Base-by-base conservation (phyloP, 345 rosid genomes). In the Salix exigua region DNA sequence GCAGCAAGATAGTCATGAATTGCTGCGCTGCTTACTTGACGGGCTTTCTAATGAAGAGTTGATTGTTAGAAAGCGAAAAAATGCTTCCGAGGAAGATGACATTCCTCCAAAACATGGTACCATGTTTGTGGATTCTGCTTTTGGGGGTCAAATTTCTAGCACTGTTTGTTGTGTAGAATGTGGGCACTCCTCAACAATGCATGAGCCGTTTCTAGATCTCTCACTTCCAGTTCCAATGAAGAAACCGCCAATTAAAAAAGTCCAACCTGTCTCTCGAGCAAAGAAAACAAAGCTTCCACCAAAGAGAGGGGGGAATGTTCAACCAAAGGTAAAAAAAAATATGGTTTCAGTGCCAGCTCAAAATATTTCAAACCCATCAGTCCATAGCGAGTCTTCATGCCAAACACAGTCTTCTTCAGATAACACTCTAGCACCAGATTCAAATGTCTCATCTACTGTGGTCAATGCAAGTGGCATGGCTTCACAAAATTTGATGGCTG, bases 1-100 rank as follows among this genome's bases (percentile, higher is more conserved):
- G 80, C 99, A 92, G 86, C 98, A 96, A 73, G 99, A 96, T 70
- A 90, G 98, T 77, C 99, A 96, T 79, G 98, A 96, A 86, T 82
- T 96, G 86, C 92, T 96, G 73, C 86, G 86, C 8, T 94, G 88
- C 87, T 85, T 96, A 76, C 93, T 96, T 74, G 99, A 96, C 82
- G 83, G 88, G 11, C 84, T 94, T 86, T 89, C 92, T 67, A 82
- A 90, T 13, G 99, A 96, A 83, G 99, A 94, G 83, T 82, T 90
- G 44, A 83, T 77, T 66, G 77, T 71, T 58, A 84, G 85, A 73
- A 92, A 87, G 81, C 87, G 84, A 82, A 72, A 31, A 66, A 85
- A 75, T 70, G 75, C 81, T 77, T 80, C 86, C 30, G 76, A 73
- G 50, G 79, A 78, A 71, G 87, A 75, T 69, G 83, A 72, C 26